These are phyloP conservation scores for Mycena haematopus DNA, from an alignment of 768 basidiomycete species.

Conservation along the genomic window DNA sequence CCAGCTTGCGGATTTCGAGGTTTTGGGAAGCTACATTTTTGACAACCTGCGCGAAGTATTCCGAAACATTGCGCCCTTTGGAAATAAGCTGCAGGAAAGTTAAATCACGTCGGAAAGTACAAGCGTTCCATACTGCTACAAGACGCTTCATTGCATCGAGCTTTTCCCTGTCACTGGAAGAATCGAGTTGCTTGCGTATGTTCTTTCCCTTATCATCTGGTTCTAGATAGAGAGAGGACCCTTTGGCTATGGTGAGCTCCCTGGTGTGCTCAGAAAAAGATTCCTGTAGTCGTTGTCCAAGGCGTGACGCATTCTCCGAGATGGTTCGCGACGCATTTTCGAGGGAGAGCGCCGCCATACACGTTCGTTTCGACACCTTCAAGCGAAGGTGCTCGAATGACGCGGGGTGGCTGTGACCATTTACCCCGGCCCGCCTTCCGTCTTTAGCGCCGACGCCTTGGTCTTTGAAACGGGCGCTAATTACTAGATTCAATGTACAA, in stretches of 20 bases:
- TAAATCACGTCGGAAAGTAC: background rate
- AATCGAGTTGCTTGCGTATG: slow-evolving; percentile 87
- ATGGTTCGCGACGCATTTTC: slow-evolving; percentile 76
- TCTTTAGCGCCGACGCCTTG: too few relatives aligned
- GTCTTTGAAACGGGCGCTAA: too few relatives aligned
- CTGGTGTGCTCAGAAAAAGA: slow-evolving; percentile 82
- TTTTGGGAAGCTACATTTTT: slow-evolving; percentile 95
- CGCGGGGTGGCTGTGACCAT: too few relatives aligned
- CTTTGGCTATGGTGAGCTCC: slow-evolving; percentile 67
- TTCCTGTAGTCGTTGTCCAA: slow-evolving; percentile 69
- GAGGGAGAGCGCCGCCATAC: background rate
- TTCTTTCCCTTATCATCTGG: slow-evolving; percentile 85
- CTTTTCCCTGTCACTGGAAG: slow-evolving; percentile 87
- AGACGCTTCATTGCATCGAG: slow-evolving; percentile 95
- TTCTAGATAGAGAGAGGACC: slow-evolving; percentile 65
- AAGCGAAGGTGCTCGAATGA: too few relatives aligned
- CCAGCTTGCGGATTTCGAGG: slow-evolving; percentile 94
- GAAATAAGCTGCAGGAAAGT: slow-evolving; percentile 74
- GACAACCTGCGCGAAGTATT: slow-evolving; percentile 96
- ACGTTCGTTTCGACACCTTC: background rate
- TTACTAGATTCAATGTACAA: too few relatives aligned
- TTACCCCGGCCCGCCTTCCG: too few relatives aligned
- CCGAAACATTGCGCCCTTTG: slow-evolving; percentile 88
- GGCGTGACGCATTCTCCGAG: slow-evolving; percentile 52
- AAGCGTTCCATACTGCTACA: slow-evolving; percentile 72